Evolutionary conservation across 805 yeast genomes (phyloP).

Genomic region (Teunomyces pallodes): DNA sequence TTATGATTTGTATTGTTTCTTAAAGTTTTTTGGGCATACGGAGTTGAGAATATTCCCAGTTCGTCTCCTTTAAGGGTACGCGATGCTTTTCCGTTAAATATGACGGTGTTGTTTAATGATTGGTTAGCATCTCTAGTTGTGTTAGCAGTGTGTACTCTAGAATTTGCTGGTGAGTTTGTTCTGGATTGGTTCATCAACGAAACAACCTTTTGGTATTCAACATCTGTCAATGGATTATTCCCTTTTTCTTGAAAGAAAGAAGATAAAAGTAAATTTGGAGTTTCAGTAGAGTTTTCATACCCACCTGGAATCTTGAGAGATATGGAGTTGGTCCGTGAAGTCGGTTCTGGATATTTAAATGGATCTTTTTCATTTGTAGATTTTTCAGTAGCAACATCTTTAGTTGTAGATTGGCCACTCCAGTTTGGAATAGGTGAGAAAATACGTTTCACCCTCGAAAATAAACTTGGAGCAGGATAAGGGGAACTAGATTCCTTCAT

Average conservation of each 20-base stretch:
- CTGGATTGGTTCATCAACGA: constrained; percentile 40
- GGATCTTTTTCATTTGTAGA: constrained; percentile 1
- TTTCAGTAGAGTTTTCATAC: constrained; percentile 9
- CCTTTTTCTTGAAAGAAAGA: constrained; percentile 74
- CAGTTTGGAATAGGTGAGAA: constrained; percentile 11
- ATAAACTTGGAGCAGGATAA: constrained; percentile 22
- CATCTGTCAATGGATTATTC: constrained; percentile 64
- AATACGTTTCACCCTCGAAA: constrained; percentile 28
- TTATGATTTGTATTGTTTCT: constrained; percentile 22
- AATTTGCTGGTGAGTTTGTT: neutral
- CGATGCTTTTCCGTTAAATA: neutral
- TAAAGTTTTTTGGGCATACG: constrained; percentile 28
- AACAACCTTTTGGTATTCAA: constrained; percentile 80
- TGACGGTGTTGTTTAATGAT: neutral
- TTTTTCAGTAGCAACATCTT: neutral
- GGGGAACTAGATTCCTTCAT: constrained; percentile 20
- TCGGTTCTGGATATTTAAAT: constrained; percentile 11
- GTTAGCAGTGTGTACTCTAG: neutral
- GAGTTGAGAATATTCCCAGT: constrained; percentile 17
- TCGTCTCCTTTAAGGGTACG: neutral
- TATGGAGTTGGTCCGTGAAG: constrained; percentile 6
- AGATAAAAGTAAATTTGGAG: constrained; percentile 57
- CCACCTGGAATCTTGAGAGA: constrained; percentile 9
- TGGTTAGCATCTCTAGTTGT: neutral
- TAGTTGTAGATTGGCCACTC: neutral